Conservation (phyloP, 73 alveolate species). For the Paramecium sexaurelia region DNA sequence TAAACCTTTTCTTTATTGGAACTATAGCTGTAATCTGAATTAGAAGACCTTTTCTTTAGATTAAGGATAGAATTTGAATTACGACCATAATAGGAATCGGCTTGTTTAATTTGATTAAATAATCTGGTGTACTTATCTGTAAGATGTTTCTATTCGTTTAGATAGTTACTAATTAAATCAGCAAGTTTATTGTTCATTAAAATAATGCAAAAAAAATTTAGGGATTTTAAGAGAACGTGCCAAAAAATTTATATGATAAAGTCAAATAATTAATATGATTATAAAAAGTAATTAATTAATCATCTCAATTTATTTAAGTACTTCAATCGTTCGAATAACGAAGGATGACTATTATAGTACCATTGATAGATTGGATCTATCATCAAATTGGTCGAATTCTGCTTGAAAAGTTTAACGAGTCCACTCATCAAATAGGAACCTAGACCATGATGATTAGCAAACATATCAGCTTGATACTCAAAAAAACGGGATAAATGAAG, state of each 20-base stretch:
- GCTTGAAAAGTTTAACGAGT: constrained; percentile 27
- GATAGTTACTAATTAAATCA: neutral
- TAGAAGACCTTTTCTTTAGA: neutral
- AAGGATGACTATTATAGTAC: constrained; percentile 65
- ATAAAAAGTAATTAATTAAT: constrained; percentile 6
- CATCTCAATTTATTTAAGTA: constrained; percentile 32
- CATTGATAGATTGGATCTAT: constrained; percentile 64
- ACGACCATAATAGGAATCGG: neutral
- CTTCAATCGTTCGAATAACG: constrained; percentile 62
- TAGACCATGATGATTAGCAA: constrained; percentile 63
- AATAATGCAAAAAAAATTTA: neutral
- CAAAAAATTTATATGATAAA: neutral
- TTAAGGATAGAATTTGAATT: neutral
- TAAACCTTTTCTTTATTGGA: neutral
- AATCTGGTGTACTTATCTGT: neutral
- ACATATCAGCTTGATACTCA: constrained; percentile 84
- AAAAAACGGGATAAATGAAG: constrained; percentile 70
- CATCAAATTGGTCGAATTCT: constrained; percentile 53
- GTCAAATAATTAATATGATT: neutral
- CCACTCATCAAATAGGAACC: constrained; percentile 49
- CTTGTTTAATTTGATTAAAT: neutral
- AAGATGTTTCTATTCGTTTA: neutral
- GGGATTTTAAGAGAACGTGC: neutral
- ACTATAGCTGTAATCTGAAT: neutral
- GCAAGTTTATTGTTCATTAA: neutral